phyloP scores from a whole-genome alignment of 2,329 filamentous ascomycete species.

The Davidsoniella virescens region DNA sequence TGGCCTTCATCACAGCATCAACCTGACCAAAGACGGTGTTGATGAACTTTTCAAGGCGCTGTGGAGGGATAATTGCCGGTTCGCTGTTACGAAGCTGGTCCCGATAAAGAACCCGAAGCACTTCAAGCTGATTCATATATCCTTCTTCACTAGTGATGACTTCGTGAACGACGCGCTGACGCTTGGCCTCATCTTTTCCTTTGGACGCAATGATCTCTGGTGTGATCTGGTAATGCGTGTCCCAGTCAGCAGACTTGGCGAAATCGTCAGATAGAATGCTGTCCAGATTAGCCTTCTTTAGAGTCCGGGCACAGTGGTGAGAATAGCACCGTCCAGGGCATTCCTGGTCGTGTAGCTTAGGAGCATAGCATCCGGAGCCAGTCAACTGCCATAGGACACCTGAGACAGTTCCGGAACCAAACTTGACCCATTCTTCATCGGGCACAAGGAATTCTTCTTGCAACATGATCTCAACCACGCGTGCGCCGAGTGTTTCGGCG shows the following conservation, averaged over 20 bases:
- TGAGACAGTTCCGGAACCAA: slow-evolving; percentile 62
- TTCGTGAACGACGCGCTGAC: slow-evolving; percentile 89
- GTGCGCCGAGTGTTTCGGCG: slow-evolving; percentile 68
- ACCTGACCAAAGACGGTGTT: slow-evolving; percentile 78
- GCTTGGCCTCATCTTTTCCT: slow-evolving; percentile 74
- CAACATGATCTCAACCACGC: slow-evolving; percentile 68
- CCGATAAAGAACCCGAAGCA: slow-evolving; percentile 70
- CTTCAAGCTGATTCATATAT: slow-evolving; percentile 78
- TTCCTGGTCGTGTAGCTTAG: slow-evolving; percentile 58
- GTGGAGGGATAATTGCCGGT: slow-evolving; percentile 66
- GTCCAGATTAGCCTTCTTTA: slow-evolving; percentile 86
- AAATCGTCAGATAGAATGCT: slow-evolving; percentile 53
- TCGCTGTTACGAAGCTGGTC: slow-evolving; percentile 59
- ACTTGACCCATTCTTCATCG: slow-evolving; percentile 97
- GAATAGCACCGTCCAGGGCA: slow-evolving; percentile 74
- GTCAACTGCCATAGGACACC: slow-evolving; percentile 91
- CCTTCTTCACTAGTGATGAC: slow-evolving; percentile 86
- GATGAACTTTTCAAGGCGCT: slow-evolving; percentile 65
- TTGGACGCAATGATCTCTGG: slow-evolving; percentile 58
- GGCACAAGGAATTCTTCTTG: slow-evolving; percentile 59
- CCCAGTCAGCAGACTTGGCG: slow-evolving; percentile 63
- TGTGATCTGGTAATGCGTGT: slow-evolving; percentile 69
- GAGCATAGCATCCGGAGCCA: slow-evolving; percentile 77
- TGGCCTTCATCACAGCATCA: slow-evolving; percentile 74
- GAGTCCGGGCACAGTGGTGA: slow-evolving; percentile 77